These are phyloP conservation scores for Aspergillus candidus DNA, from an alignment of 2,329 filamentous ascomycete species.

Conservation along the genomic window DNA sequence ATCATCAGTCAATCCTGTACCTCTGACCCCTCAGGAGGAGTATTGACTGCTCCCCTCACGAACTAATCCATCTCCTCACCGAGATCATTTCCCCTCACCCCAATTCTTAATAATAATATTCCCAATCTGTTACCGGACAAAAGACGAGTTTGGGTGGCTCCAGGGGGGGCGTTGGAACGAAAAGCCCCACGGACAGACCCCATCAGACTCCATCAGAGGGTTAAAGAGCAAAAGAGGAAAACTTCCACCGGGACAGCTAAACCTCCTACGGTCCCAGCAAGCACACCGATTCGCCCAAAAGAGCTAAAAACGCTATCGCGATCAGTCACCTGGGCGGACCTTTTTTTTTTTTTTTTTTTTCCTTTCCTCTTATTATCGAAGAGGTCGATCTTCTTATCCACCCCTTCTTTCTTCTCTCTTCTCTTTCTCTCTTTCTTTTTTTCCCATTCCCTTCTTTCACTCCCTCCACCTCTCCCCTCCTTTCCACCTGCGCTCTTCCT, in stretches of 20 bases:
- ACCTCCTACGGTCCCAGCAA: conserved; percentile 4
- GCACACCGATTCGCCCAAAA: conserved; percentile 35
- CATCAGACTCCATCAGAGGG: conserved; percentile 1
- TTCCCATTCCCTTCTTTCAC: conserved; percentile 3
- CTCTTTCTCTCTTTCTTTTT: conserved; percentile 2
- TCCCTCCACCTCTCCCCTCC: conserved; percentile 1
- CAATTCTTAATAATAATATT: neutral
- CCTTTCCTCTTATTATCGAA: conserved; percentile 3
- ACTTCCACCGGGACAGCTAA: conserved; percentile 3
- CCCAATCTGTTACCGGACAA: neutral
- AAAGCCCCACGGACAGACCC: conserved; percentile 2
- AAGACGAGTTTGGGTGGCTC: too few species aligned
- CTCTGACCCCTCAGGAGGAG: neutral
- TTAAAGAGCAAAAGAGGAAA: conserved; percentile 9
- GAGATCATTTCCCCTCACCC: conserved; percentile 10
- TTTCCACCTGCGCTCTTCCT: conserved; percentile 3
- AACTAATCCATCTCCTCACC: conserved; percentile 10
- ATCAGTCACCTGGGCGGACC: conserved; percentile 7
- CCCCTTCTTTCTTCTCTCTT: conserved; percentile 1
- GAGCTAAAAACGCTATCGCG: conserved; percentile 17
- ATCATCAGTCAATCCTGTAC: too few species aligned
- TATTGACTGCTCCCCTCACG: conserved; percentile 4
- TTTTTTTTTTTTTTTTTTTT: conserved; percentile 7
- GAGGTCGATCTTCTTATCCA: conserved; percentile 11
- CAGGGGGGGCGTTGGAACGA: neutral